Conservation (phyloP, 2,329 filamentous ascomycete genomes). For the Alternaria triticimaculans region DNA sequence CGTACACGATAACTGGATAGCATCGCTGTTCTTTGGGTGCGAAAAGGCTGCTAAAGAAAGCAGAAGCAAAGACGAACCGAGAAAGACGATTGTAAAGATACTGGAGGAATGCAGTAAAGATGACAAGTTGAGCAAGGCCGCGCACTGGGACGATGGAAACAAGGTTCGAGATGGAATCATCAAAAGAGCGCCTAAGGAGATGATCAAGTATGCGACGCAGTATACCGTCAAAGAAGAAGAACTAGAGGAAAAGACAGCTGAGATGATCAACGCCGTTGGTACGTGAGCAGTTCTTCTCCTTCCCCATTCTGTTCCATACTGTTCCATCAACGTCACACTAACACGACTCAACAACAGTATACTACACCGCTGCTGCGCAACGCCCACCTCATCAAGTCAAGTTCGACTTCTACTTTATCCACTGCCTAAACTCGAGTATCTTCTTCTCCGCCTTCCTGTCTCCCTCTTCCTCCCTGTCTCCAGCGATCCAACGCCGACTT, state of each 20-base stretch:
- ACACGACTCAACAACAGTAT: constrained; percentile 45
- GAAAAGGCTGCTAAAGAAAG: constrained; percentile 56
- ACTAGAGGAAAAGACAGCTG: constrained; percentile 63
- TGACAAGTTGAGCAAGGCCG: constrained; percentile 62
- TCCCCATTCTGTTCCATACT: neutral
- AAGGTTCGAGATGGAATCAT: constrained; percentile 75
- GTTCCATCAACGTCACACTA: neutral
- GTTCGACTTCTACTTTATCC: constrained; percentile 85
- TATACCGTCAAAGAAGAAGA: constrained; percentile 61
- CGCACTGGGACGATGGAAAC: constrained; percentile 62
- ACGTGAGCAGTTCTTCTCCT: constrained; percentile 18
- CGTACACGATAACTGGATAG: constrained; percentile 68
- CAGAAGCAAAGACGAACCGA: constrained; percentile 13
- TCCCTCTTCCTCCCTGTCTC: constrained; percentile 64
- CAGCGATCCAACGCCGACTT: constrained; percentile 68
- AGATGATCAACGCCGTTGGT: constrained; percentile 73
- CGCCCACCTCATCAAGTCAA: constrained; percentile 62
- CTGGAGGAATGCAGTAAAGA: constrained; percentile 65
- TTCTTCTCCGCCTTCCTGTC: constrained; percentile 71
- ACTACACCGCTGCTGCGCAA: constrained; percentile 68
- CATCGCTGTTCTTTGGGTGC: constrained; percentile 60
- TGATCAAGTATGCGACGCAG: constrained; percentile 66
- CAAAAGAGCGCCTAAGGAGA: constrained; percentile 66
- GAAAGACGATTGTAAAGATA: constrained; percentile 62
- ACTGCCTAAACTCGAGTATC: constrained; percentile 78